phyloP scores from a whole-genome alignment of 2,329 filamentous ascomycete species.

The Aspergillus ibericus region DNA sequence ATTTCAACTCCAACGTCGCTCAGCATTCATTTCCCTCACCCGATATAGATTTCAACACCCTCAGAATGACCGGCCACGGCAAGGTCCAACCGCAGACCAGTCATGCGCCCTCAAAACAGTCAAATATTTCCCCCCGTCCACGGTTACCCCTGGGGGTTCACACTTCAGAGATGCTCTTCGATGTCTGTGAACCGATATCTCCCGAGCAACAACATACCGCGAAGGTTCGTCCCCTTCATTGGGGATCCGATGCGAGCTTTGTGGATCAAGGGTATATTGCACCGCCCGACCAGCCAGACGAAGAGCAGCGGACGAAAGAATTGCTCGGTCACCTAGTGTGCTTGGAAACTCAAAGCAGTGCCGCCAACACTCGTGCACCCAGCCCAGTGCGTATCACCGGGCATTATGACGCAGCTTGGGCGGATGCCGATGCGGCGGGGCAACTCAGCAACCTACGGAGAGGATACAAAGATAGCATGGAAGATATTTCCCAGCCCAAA shows the following conservation, averaged over 20 bases:
- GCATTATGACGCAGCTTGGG: conserved; percentile 16
- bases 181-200: conserved; percentile 35
- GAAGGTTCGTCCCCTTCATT: conserved; percentile 53
- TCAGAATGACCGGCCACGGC: conserved; percentile 17
- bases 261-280: conserved; percentile 61
- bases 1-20: conserved; percentile 30
- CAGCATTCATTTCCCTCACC: conserved; percentile 30
- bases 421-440: conserved; percentile 10
- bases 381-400: conserved; percentile 49
- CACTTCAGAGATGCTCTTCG: conserved; percentile 41
- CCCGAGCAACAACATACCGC: conserved; percentile 40
- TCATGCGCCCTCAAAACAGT: conserved; percentile 13
- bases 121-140: conserved; percentile 17
- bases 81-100: conserved; percentile 20
- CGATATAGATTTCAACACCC: conserved; percentile 21
- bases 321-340: conserved; percentile 59
- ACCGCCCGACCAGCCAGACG: conserved; percentile 57
- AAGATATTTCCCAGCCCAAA: conserved; percentile 30
- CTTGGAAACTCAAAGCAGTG: conserved; percentile 59
- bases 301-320: conserved; percentile 57
- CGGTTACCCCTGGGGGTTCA: conserved; percentile 35
- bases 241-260: conserved; percentile 70
- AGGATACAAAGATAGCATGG: conserved; percentile 19
- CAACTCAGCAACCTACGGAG: conserved; percentile 12
- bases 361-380: conserved; percentile 59